Base-by-base conservation (phyloP, 768 basidiomycete species). In the Macrolepiota fuliginosa region DNA sequence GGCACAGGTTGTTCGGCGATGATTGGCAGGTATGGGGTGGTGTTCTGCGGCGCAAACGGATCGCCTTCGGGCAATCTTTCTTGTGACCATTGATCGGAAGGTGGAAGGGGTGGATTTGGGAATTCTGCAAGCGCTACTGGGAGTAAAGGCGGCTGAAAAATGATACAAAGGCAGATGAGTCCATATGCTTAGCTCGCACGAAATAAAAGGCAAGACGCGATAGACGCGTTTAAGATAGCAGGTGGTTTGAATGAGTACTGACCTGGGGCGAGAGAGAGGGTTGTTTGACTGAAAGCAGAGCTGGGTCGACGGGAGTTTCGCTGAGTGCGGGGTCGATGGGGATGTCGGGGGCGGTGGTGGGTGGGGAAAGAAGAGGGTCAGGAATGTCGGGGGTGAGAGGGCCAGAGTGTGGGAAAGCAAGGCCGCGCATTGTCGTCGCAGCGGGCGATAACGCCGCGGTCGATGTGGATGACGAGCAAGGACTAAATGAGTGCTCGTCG, bases 281-380 rank as follows among this genome's bases (percentile, higher is more conserved):
- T 53, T 58, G 71, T 25, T 65, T 64, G 40, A 72, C 67, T 32
- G 63, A 61, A 64, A 81, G 73, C 56, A 86, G 74, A 61, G 77
- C 76, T 27, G 84, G 83, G 77, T 85, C 86, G 65, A 86, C 82
- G 64, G 77, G 69, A 22, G 78, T 72, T 36, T 71, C 80, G 52
- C 75, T 81, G 65, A 91, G 84, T 45, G 84, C 86, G 68, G 91
- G 91, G 84, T 92, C 90, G 79, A 92, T 91, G 66, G 89, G 89
- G 73, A 92, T 88, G 74, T 84, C 81, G 77, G 85, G 81, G 71
- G 72, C 74, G 75, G 77, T 79, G 77, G 79, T 81, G 71, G 76
- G 76, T 64, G 86, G 84, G 13, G 86, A 86, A 66, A 81, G 82
- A 67, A 81, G 77, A 64, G 89, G 86, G 73, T 84, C 79, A 32